Evolutionary conservation across 139 green algal genomes (phyloP), one percentile per base, ranked within the genome.

Genomic region (Trebouxia sp.): DNA sequence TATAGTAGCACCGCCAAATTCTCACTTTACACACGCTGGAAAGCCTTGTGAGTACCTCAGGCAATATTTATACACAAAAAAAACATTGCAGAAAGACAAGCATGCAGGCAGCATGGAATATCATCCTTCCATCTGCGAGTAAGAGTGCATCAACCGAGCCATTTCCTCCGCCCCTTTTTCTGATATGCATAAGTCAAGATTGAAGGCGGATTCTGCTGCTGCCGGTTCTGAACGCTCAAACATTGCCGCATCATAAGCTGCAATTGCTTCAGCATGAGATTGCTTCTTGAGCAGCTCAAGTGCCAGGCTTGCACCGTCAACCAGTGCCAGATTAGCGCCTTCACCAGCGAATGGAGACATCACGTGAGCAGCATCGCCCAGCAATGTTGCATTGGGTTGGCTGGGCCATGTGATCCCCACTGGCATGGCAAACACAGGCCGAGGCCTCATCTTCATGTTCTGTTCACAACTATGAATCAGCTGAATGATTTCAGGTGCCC

Each of bases 251-350:
- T 79, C 72, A 51, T 79, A 79, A 30, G n/a, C 43, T 35, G 72
- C 72, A 65, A 79, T 79, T 15, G 72, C 72, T 37, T 30, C 37
- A 62, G 72, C 72, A 65, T 43, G 28, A 26, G 65, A 26, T 43
- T 6, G 12, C 26, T 42, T 43, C 15, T 62, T 28, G 20, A 58
- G 14, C 39, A 79, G 72, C 42, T 79, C 72, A 35, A 79, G 72
- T 37, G 42, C 72, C 39, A 79, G 45, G 20, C 65, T 43, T 43
- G 72, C 72, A n/a, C 72, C 72, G 39, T 79, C 72, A 32, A 65
- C 43, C 72, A 79, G 65, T n/a, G 72, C 72, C 41, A 79, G 8
- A 26, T 79, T 79, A 24, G 72, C 72, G 35, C 72, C 72, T 28
- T 58, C 72, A 26, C 72, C 72, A 41, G 72, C 67, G 22, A 76